These are phyloP conservation scores for Jamesozyma lodderae DNA, from an alignment of 805 yeast species.

Conservation along the genomic window DNA sequence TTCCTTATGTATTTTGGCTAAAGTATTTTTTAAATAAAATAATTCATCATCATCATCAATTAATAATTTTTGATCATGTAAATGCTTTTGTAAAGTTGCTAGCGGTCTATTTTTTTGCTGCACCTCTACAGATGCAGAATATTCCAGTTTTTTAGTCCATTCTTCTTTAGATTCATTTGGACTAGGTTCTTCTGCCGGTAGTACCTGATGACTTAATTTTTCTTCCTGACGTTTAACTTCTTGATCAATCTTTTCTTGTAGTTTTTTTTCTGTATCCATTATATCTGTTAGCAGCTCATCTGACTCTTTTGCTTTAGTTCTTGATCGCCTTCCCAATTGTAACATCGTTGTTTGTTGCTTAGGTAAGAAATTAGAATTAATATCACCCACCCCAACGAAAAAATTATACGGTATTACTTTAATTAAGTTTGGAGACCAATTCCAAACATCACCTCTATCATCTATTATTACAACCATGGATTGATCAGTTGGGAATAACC, in stretches of 20 bases:
- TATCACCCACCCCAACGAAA: conserved; percentile 95
- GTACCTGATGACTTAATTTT: conserved; percentile 26
- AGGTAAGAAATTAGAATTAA: conserved; percentile 86
- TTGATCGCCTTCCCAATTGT: conserved; percentile 26
- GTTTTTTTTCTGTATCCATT: conserved; percentile 26
- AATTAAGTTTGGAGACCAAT: conserved; percentile 85
- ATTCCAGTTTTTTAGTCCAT: conserved; percentile 49
- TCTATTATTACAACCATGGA: conserved; percentile 95
- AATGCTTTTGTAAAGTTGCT: conserved; percentile 69
- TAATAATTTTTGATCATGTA: conserved; percentile 46
- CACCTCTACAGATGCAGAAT: conserved; percentile 63
- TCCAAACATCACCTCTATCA: conserved; percentile 98
- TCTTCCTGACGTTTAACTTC: conserved; percentile 31
- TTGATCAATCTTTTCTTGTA: conserved; percentile 25
- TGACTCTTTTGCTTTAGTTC: conserved; percentile 25
- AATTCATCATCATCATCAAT: conserved; percentile 80
- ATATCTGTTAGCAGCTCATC: conserved; percentile 29
- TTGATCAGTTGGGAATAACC: conserved; percentile 91
- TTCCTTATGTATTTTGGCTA: conserved; percentile 53
- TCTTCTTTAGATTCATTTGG: conserved; percentile 35
- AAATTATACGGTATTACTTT: conserved; percentile 94
- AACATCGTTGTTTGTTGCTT: conserved; percentile 61
- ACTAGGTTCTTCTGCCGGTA: conserved; percentile 21
- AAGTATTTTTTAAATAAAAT: conserved; percentile 47
- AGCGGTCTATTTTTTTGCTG: conserved; percentile 78